Conservation (phyloP, 1,284 basidiomycete species). For the Meripilus lineatus region DNA sequence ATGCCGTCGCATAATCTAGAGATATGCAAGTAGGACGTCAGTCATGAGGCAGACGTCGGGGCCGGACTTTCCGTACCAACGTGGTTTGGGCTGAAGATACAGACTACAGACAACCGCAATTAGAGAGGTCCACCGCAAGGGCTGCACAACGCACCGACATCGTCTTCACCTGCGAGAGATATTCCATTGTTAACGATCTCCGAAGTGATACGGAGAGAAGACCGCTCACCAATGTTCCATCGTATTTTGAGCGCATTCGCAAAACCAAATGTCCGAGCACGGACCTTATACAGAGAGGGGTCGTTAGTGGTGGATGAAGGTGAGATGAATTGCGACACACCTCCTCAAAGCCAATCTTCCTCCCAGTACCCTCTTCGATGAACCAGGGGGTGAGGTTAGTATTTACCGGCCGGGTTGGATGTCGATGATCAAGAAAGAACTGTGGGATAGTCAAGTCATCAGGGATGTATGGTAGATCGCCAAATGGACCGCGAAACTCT, state of each 20-base stretch:
- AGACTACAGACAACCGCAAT: conserved; percentile 12
- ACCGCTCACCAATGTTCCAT: conserved; percentile 22
- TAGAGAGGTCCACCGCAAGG: neutral
- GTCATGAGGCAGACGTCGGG: neutral
- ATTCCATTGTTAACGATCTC: too few species aligned
- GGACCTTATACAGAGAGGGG: conserved; percentile 13
- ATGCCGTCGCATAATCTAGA: conserved; percentile 64
- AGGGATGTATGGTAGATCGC: conserved; percentile 48
- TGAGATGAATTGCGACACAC: conserved; percentile 2
- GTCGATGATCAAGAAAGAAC: conserved; percentile 60
- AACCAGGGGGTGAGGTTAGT: conserved; percentile 15
- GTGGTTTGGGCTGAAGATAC: conserved; percentile 21
- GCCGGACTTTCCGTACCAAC: conserved; percentile 22
- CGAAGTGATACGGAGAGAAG: neutral
- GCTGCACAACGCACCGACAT: conserved; percentile 16
- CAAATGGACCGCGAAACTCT: conserved; percentile 23
- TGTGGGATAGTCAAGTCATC: conserved; percentile 71
- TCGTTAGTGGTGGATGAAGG: neutral
- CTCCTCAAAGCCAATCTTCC: conserved; percentile 15
- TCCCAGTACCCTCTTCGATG: conserved; percentile 21
- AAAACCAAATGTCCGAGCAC: conserved; percentile 25
- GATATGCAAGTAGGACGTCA: conserved; percentile 4
- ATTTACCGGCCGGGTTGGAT: conserved; percentile 40
- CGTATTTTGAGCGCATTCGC: conserved; percentile 25
- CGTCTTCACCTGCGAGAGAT: conserved; percentile 15